phyloP scores from a whole-genome alignment of 176 grass and related monocot genomes.

The Eragrostis nindensis region DNA sequence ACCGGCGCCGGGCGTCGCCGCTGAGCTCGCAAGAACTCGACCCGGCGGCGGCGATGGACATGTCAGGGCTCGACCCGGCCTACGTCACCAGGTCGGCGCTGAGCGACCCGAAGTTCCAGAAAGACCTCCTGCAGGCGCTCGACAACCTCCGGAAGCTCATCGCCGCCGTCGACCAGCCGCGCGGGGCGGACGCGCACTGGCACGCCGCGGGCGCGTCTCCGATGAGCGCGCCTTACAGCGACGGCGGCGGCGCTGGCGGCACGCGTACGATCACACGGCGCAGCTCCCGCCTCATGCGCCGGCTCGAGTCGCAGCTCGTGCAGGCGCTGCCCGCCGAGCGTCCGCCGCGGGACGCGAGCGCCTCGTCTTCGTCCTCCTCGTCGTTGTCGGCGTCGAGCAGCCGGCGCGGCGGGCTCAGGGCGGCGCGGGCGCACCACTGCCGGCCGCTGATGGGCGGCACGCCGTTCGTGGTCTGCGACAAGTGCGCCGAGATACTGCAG shows the following conservation, averaged over 20 bases:
- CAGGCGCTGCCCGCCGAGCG: slow-evolving; percentile 42
- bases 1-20: slow-evolving; percentile 35
- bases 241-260: not conserved
- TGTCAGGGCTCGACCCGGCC: not conserved
- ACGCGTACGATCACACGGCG: slow-evolving; percentile 34
- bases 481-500: slow-evolving; percentile 64
- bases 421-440: slow-evolving; percentile 51
- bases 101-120: slow-evolving; percentile 47
- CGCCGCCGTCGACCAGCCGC: slow-evolving; percentile 49
- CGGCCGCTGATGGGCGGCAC: slow-evolving; percentile 66
- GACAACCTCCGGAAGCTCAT: slow-evolving; percentile 60
- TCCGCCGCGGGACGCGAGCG: not conserved
- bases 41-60: not conserved
- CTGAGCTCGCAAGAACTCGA: slow-evolving; percentile 49
- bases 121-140: slow-evolving; percentile 49
- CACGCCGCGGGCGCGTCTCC: not conserved
- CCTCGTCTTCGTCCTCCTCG: not conserved
- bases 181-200: slow-evolving; percentile 11
- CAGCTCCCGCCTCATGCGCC: slow-evolving; percentile 53
- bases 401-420: slow-evolving; percentile 23
- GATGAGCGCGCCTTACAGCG: slow-evolving; percentile 29
- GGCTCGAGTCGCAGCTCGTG: slow-evolving; percentile 55
- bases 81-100: slow-evolving; percentile 29
- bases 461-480: slow-evolving; percentile 70
- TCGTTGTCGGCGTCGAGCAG: slow-evolving; percentile 23